Evolutionary conservation across 805 yeast genomes (phyloP).

Genomic region (Henningerozyma blattae): DNA sequence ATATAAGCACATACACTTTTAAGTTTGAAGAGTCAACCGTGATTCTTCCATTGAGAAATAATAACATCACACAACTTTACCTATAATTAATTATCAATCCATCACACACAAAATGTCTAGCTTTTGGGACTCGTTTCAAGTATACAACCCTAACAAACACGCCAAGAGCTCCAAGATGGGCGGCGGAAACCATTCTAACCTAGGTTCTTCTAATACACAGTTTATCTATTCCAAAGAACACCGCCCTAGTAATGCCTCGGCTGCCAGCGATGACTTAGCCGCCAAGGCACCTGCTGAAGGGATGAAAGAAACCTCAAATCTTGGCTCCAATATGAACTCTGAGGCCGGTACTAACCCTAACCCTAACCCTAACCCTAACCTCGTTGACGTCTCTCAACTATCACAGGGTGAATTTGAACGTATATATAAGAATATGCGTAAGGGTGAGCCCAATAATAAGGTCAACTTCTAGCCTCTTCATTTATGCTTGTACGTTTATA

Average conservation of each 20-base stretch:
- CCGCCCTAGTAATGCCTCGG: conserved; percentile 3
- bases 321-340: conserved; percentile 2
- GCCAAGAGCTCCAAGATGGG: conserved; percentile 9
- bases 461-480: conserved; percentile 10
- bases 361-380: conserved; percentile 4
- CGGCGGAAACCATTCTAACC: conserved; percentile 13
- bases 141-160: conserved; percentile 23
- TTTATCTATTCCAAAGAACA: conserved; percentile 15
- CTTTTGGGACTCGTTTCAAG: conserved; percentile 23
- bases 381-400: conserved; percentile 11
- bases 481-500: not conserved
- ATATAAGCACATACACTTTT: too few species aligned
- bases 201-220: conserved; percentile 11
- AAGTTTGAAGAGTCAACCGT: too few species aligned
- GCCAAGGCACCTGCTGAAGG: not conserved
- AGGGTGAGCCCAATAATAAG: conserved; percentile 19
- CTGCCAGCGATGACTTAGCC: not conserved
- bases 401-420: conserved; percentile 15
- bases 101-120: too few species aligned
- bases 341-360: conserved; percentile 1
- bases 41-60: too few species aligned
- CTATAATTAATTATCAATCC: too few species aligned
- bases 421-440: conserved; percentile 11
- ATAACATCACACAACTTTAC: too few species aligned
- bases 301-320: conserved; percentile 2